These are phyloP conservation scores for Inonotus obliquus DNA, from an alignment of 1,284 basidiomycete genomes.

Conservation along the genomic window DNA sequence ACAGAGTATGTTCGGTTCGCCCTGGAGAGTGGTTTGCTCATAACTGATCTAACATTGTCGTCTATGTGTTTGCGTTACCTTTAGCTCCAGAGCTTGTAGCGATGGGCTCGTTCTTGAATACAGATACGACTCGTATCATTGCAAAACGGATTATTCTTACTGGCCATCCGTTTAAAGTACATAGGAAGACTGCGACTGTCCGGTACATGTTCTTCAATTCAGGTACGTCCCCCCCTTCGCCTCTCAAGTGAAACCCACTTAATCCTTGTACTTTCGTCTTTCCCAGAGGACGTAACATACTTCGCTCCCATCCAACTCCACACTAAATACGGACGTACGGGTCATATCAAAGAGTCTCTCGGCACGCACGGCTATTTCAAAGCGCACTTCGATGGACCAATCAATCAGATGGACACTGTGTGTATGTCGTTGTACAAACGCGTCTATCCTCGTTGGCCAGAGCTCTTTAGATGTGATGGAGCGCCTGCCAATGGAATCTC, in stretches of 20 bases:
- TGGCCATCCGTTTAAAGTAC: constrained; percentile 95
- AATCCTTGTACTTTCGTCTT: constrained; percentile 3
- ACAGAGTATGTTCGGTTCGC: constrained; percentile 42
- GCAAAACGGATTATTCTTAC: constrained; percentile 92
- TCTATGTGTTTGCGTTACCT: background rate
- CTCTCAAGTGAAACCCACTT: constrained; percentile 18
- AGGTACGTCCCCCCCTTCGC: constrained; percentile 40
- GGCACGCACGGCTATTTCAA: constrained; percentile 99
- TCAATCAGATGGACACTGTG: constrained; percentile 95
- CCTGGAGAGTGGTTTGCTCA: constrained; percentile 15
- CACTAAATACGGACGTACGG: constrained; percentile 90
- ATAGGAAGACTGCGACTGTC: constrained; percentile 96
- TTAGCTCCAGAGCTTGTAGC: constrained; percentile 84
- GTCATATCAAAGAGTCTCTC: constrained; percentile 90
- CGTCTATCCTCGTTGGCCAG: constrained; percentile 82
- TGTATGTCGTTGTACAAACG: constrained; percentile 92
- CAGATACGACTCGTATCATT: constrained; percentile 89
- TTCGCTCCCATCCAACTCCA: constrained; percentile 91
- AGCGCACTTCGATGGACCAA: constrained; percentile 92
- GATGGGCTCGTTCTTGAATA: constrained; percentile 82
- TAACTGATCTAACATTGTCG: background rate
- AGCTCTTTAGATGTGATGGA: constrained; percentile 36
- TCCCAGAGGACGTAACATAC: constrained; percentile 82
- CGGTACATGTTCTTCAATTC: constrained; percentile 98
- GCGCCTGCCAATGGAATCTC: background rate